Evolutionary conservation across 768 basidiomycete genomes (phyloP).

Genomic region (Pleurotus citrinopileatus): DNA sequence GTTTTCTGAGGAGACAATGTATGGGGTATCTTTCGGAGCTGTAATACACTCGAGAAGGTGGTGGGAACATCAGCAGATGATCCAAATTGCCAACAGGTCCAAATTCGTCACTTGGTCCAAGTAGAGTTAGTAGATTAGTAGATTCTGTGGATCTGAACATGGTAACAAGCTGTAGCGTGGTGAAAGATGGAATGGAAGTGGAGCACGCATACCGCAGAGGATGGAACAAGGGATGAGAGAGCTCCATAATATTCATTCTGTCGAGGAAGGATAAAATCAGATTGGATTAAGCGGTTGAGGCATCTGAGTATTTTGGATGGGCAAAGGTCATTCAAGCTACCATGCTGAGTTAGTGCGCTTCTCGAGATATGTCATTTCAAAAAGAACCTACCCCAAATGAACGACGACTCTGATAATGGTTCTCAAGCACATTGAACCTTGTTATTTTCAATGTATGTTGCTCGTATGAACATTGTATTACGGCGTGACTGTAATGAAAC

Average conservation of each 20-base stretch:
- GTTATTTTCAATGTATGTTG: too few relatives aligned
- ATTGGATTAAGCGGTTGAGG: background rate
- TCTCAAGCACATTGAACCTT: background rate
- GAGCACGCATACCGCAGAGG: background rate
- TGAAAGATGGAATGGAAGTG: slow-evolving; percentile 1
- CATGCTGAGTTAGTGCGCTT: slow-evolving; percentile 1
- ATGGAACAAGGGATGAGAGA: background rate
- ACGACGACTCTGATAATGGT: background rate
- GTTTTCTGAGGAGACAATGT: too few relatives aligned
- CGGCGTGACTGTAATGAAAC: too few relatives aligned
- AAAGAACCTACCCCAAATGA: background rate
- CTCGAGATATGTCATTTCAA: background rate
- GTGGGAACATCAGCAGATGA: too few relatives aligned
- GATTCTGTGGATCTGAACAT: too few relatives aligned
- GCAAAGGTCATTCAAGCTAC: background rate
- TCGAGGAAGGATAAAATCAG: background rate
- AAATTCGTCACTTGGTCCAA: too few relatives aligned
- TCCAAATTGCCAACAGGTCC: too few relatives aligned
- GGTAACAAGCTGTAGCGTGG: too few relatives aligned
- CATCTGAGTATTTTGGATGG: background rate
- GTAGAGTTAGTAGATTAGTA: too few relatives aligned
- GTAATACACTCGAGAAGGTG: too few relatives aligned
- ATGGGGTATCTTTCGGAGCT: too few relatives aligned
- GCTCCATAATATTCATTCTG: background rate
- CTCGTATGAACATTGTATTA: too few relatives aligned